Evolutionary conservation across 2,329 filamentous ascomycete species (phyloP).

Genomic region (Stemphylium beticola): DNA sequence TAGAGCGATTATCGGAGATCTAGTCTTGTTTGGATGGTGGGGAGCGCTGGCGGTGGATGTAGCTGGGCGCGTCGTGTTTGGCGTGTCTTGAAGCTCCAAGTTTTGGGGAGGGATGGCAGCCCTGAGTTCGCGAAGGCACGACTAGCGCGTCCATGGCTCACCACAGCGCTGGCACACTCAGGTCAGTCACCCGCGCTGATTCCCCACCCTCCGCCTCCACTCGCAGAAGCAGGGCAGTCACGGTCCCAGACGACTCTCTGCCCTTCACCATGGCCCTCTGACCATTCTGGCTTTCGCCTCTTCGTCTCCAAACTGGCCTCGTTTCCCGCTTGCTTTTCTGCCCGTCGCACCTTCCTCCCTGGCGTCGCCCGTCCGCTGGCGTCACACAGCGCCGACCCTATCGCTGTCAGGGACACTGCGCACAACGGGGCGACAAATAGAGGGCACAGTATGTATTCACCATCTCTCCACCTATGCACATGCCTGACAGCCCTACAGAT

Average conservation of each 20-base stretch:
- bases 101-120: slow-evolving; percentile 18
- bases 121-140: slow-evolving; percentile 18
- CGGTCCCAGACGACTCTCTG: not conserved
- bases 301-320: not conserved
- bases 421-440: not conserved
- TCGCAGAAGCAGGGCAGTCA: slow-evolving; percentile 12
- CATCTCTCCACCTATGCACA: not conserved
- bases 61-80: slow-evolving; percentile 20
- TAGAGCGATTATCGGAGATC: not conserved
- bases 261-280: not conserved
- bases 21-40: not conserved
- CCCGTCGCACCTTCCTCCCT: slow-evolving; percentile 10
- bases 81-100: slow-evolving; percentile 21
- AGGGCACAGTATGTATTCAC: slow-evolving; percentile 7
- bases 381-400: slow-evolving; percentile 13
- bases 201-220: slow-evolving; percentile 22
- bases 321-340: not conserved
- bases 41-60: slow-evolving; percentile 2
- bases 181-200: slow-evolving; percentile 14
- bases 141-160: slow-evolving; percentile 19
- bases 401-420: slow-evolving; percentile 4
- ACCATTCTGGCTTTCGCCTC: not conserved
- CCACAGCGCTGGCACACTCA: slow-evolving; percentile 8
- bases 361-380: slow-evolving; percentile 1
- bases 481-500: slow-evolving; percentile 11